Percentiles rank a stretch among this genome's conserved stretches.
These are phyloP conservation scores for Scleroderma bovista DNA, from an alignment of 768 basidiomycete genomes.

Conservation along the genomic window DNA sequence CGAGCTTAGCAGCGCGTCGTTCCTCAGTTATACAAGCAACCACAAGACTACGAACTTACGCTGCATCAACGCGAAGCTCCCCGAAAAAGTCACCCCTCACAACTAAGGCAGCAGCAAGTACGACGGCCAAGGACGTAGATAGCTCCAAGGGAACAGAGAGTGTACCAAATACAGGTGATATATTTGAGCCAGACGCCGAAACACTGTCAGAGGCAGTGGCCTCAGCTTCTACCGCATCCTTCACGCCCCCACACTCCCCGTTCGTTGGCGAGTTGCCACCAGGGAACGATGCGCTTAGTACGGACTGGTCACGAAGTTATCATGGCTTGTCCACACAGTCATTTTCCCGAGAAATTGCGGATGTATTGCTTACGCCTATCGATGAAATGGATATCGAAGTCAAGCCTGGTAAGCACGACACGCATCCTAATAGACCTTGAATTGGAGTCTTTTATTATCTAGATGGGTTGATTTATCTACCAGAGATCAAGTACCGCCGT, in stretches of 20 bases:
- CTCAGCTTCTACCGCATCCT: conserved; percentile 7
- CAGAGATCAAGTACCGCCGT: conserved; percentile 94
- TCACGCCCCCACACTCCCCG: conserved; percentile 11
- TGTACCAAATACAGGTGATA: conserved; percentile 16
- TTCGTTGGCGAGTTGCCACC: conserved; percentile 25
- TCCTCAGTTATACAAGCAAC: background rate
- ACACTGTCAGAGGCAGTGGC: conserved; percentile 10
- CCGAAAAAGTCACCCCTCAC: conserved; percentile 14
- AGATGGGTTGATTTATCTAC: conserved; percentile 94
- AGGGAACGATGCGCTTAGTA: conserved; percentile 23
- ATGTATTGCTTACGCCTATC: conserved; percentile 68
- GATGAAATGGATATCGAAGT: conserved; percentile 82
- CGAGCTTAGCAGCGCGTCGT: conserved; percentile 7
- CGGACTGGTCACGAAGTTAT: conserved; percentile 89
- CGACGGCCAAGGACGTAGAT: conserved; percentile 18
- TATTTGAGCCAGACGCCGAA: conserved; percentile 10
- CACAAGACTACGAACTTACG: conserved; percentile 11
- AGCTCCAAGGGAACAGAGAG: conserved; percentile 16
- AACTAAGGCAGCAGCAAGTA: conserved; percentile 28
- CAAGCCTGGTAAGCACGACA: conserved; percentile 69
- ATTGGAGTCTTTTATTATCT: conserved; percentile 1
- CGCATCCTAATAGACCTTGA: background rate
- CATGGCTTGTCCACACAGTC: conserved; percentile 72
- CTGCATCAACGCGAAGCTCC: conserved; percentile 18
- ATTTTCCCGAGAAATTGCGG: conserved; percentile 70